phyloP scores from a whole-genome alignment of 495 filamentous ascomycete genomes.

The Cercophora newfieldiana region DNA sequence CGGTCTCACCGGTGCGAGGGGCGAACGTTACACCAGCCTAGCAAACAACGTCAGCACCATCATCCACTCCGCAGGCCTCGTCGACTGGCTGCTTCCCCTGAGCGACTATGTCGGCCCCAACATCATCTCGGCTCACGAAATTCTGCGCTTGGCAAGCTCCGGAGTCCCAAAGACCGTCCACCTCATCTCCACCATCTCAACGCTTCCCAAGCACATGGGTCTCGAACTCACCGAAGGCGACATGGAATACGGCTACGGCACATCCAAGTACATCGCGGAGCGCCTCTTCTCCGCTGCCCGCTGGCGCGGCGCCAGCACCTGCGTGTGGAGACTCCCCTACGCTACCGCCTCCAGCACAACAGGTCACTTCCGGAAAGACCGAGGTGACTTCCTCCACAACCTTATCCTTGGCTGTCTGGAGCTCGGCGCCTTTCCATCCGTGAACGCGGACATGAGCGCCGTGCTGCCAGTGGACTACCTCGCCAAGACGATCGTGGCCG shows the following conservation, averaged over 20 bases:
- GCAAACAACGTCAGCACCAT: constrained; percentile 32
- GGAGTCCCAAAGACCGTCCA: constrained; percentile 34
- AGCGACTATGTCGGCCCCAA: constrained; percentile 38
- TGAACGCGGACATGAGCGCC: constrained; percentile 31
- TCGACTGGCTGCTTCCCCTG: constrained; percentile 39
- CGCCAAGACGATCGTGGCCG: constrained; percentile 26
- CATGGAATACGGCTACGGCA: constrained; percentile 35
- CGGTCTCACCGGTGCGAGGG: constrained; percentile 25
- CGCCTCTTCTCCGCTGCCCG: constrained; percentile 32
- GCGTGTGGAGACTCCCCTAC: constrained; percentile 35
- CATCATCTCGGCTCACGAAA: constrained; percentile 36
- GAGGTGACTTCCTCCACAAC: constrained; percentile 39
- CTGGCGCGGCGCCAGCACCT: constrained; percentile 33
- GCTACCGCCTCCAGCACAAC: constrained; percentile 31
- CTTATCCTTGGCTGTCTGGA: constrained; percentile 33
- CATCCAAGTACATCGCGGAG: constrained; percentile 37
- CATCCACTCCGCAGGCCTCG: constrained; percentile 34
- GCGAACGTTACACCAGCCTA: constrained; percentile 27
- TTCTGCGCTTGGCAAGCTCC: constrained; percentile 35
- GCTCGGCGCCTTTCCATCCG: constrained; percentile 31
- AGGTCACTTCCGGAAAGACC: constrained; percentile 36
- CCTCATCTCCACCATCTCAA: constrained; percentile 37
- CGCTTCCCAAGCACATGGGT: constrained; percentile 32
- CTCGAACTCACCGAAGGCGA: constrained; percentile 25
- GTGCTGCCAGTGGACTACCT: constrained; percentile 37